phyloP scores from a whole-genome alignment of 2,329 filamentous ascomycete species.

The Paracoccidioides lutzii region DNA sequence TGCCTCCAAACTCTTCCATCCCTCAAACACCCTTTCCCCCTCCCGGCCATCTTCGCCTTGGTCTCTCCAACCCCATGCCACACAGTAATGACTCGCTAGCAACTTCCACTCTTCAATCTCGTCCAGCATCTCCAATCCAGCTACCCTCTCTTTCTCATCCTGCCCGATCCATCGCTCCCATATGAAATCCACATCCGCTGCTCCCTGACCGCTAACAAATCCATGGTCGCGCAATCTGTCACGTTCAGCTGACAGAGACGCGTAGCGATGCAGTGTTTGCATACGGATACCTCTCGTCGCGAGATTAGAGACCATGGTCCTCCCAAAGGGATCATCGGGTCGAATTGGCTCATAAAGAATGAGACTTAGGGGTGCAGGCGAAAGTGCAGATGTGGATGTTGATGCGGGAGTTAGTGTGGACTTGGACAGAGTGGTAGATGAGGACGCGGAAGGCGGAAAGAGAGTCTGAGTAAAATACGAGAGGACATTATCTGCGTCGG shows the following conservation, averaged over 20 bases:
- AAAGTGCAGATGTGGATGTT: neutral
- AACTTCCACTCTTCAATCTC: constrained; percentile 91
- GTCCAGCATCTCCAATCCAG: constrained; percentile 73
- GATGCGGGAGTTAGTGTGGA: constrained; percentile 9
- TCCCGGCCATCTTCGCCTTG: constrained; percentile 24
- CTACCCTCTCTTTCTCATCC: constrained; percentile 66
- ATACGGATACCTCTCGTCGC: constrained; percentile 68
- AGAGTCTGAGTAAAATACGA: constrained; percentile 48
- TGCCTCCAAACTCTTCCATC: constrained; percentile 24
- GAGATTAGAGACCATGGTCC: constrained; percentile 85
- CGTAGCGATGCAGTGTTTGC: constrained; percentile 66
- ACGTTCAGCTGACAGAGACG: constrained; percentile 54
- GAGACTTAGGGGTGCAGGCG: constrained; percentile 42
- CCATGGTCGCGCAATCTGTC: constrained; percentile 53
- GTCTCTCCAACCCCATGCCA: constrained; percentile 75
- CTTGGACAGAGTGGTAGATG: constrained; percentile 24
- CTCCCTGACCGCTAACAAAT: constrained; percentile 45
- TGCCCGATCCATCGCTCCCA: constrained; percentile 62
- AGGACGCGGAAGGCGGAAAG: constrained; percentile 18
- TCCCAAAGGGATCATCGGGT: constrained; percentile 73
- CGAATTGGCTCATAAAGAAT: constrained; percentile 82
- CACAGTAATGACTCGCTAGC: constrained; percentile 74
- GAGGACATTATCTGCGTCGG: constrained; percentile 52
- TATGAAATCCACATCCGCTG: constrained; percentile 52
- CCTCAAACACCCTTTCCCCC: constrained; percentile 18